Evolutionary conservation across 2,329 filamentous ascomycete species (phyloP).

Genomic region (Talaromyces sp.): DNA sequence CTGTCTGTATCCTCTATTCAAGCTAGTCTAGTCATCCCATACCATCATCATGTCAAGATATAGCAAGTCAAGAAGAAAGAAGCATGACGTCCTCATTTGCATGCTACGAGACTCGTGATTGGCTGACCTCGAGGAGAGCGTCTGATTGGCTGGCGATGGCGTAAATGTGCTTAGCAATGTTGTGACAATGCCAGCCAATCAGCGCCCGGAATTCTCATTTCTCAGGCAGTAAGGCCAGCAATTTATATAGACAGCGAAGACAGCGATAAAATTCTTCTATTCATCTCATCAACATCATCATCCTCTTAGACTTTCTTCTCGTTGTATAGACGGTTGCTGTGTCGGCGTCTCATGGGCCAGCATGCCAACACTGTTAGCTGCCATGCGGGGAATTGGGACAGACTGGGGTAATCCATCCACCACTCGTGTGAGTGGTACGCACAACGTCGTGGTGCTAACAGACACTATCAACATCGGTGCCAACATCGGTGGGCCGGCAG

Average conservation of each 20-base stretch:
- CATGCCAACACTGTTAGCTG: neutral
- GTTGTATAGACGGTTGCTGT: neutral
- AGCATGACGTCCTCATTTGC: neutral
- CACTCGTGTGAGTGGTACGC: neutral
- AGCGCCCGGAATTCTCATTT: neutral
- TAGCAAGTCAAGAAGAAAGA: neutral
- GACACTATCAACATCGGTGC: neutral
- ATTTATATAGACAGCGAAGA: neutral
- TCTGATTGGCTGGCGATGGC: neutral
- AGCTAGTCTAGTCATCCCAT: neutral
- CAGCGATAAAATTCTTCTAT: neutral
- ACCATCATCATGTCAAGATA: neutral
- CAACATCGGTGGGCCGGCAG: neutral
- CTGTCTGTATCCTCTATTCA: neutral
- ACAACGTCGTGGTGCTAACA: neutral
- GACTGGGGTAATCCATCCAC: neutral
- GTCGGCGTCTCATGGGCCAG: neutral
- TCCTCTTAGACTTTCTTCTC: neutral
- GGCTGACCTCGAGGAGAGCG: neutral
- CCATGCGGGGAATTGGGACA: neutral
- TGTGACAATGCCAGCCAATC: conserved; percentile 3
- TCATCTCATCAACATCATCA: neutral
- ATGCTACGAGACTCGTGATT: neutral
- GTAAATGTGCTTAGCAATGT: neutral
- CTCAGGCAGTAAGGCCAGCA: neutral